These are phyloP conservation scores for Cryptosporidium canis DNA, from an alignment of 169 alveolate genomes.

Conservation along the genomic window DNA sequence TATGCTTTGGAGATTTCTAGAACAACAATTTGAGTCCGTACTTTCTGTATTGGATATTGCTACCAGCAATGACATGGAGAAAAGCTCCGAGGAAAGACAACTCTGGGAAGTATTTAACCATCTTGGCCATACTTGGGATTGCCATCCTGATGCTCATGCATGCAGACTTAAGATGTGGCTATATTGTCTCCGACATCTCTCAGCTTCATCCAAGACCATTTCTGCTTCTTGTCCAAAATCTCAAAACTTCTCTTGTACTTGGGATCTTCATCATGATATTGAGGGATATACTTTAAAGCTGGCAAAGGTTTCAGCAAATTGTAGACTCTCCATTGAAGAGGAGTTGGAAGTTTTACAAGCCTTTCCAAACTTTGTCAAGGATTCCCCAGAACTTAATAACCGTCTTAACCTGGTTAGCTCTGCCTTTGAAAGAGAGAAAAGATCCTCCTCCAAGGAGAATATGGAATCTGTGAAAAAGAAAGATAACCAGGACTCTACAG, in stretches of 20 bases:
- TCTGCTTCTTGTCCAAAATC: not conserved
- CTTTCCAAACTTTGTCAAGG: conserved; percentile 77
- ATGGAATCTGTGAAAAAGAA: too few species aligned
- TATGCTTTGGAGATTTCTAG: conserved; percentile 75
- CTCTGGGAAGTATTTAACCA: conserved; percentile 72
- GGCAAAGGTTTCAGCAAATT: conserved; percentile 78
- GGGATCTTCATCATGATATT: conserved; percentile 75
- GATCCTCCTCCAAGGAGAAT: too few species aligned
- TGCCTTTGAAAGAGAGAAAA: conserved; percentile 12
- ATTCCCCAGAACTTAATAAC: conserved; percentile 74
- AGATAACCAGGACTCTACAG: not conserved
- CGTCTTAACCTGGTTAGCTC: conserved; percentile 70
- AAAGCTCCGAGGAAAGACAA: conserved; percentile 73
- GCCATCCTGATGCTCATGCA: conserved; percentile 81
- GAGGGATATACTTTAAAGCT: conserved; percentile 58
- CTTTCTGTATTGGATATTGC: conserved; percentile 58
- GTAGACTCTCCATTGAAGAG: conserved; percentile 77
- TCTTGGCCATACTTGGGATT: conserved; percentile 61
- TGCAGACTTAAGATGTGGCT: conserved; percentile 77
- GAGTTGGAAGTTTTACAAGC: conserved; percentile 76
- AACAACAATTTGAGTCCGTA: conserved; percentile 74
- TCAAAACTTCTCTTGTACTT: not conserved
- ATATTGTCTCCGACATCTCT: conserved; percentile 42
- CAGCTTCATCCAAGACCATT: not conserved
- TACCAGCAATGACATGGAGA: conserved; percentile 55